These are phyloP conservation scores for Chaetomium sp. DNA, from an alignment of 2,329 filamentous ascomycete species.

Conservation along the genomic window DNA sequence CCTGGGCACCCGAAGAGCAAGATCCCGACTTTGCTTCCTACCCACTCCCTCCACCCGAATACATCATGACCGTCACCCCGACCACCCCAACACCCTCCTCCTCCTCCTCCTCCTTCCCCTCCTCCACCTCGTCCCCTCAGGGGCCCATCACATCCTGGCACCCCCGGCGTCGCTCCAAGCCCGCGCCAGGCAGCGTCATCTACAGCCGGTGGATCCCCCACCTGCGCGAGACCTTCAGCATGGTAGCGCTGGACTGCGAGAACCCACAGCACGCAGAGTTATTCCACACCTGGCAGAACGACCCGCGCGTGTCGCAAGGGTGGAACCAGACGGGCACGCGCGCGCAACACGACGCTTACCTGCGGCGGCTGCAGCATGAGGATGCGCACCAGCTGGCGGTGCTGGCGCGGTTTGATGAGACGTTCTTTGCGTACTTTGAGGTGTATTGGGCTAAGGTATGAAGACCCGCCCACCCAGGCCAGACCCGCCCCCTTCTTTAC, in stretches of 20 bases:
- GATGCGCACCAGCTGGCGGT: constrained; percentile 67
- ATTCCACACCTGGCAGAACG: constrained; percentile 79
- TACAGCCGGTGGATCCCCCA: constrained; percentile 77
- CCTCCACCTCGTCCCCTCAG: too few relatives aligned
- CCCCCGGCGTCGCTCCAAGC: constrained; percentile 66
- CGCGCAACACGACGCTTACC: constrained; percentile 67
- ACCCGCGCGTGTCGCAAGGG: constrained; percentile 70
- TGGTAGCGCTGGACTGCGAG: constrained; percentile 64
- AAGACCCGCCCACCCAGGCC: background rate
- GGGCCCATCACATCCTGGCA: constrained; percentile 42
- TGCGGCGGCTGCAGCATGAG: constrained; percentile 54
- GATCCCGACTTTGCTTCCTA: constrained; percentile 32
- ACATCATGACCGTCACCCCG: constrained; percentile 35
- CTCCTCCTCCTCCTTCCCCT: too few relatives aligned
- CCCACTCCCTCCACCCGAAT: constrained; percentile 43
- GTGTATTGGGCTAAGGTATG: constrained; percentile 65
- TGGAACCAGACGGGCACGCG: constrained; percentile 75
- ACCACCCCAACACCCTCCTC: too few relatives aligned
- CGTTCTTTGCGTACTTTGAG: constrained; percentile 71
- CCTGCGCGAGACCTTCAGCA: constrained; percentile 68
- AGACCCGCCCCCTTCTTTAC: background rate
- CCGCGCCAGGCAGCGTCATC: constrained; percentile 59
- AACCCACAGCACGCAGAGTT: constrained; percentile 58
- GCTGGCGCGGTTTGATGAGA: constrained; percentile 64
- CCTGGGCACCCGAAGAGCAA: constrained; percentile 49